Evolutionary conservation across 108 stramenopile genomes (phyloP), one percentile per base, ranked within the genome.

Genomic region (Skeletonema grethae): DNA sequence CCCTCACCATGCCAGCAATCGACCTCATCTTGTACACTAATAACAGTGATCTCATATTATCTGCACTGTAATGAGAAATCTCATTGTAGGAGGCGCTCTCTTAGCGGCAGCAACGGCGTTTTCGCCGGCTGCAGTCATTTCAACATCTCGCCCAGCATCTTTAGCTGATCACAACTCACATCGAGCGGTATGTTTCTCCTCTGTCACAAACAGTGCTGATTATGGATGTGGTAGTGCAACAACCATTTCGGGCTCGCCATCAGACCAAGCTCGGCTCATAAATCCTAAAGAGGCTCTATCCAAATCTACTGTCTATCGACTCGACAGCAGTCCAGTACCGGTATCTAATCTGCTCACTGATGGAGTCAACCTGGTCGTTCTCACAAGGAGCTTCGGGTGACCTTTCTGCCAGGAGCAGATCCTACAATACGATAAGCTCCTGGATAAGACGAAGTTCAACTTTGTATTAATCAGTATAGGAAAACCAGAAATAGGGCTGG

Each of bases 321-420:
- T 87, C 28, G 68, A 84, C 60, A 79, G 86, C 6, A 76, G 83
- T 56, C 62, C 76, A n/a, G 53, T 79, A 0, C 48, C 82, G 16
- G 28, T 80, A 16, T 69, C 66, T 12, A 64, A 36, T 9, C 60
- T 70, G 0, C 35, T 68, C 34, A 57, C 56, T 7, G 35, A 81
- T 22, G 59, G 70, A 7, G 80, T 78, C 11, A 83, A 85, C 2
- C 59, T 92, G 18, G 80, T 87, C 11, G 87, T 90, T 16, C 81
- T 89, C 13, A 72, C 89, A 12, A 64, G 91, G 50, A 84, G 82
- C 2, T 81, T 92, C 56, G 91, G 91, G 46, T 92, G 91, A 92
- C 91, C 91, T 65, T 79, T 92, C 57, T 92, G 91, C 73, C 91
- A 92, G 83, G 91, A 92, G 86, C 83, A 79, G 68, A 86, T 92